phyloP scores from a whole-genome alignment of 2,329 filamentous ascomycete species.

The Fusarium sp. region DNA sequence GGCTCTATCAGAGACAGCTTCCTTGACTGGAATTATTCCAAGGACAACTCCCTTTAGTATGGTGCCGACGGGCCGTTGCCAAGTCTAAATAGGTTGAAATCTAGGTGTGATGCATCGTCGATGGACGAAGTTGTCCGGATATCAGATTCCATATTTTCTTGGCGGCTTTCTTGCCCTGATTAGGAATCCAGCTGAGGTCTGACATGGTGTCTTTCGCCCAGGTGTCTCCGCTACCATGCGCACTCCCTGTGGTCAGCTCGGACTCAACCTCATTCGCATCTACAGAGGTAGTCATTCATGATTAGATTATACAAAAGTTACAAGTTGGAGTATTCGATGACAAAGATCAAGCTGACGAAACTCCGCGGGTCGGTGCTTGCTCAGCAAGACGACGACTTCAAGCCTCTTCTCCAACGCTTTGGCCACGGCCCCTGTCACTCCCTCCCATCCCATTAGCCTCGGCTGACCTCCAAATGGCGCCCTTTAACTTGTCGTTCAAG shows the following conservation, averaged over 20 bases:
- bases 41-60: background rate
- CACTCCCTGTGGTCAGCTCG: background rate
- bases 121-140: background rate
- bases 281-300: background rate
- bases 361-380: background rate
- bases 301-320: background rate
- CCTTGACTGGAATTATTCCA: background rate
- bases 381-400: background rate
- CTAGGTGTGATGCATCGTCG: background rate
- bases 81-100: background rate
- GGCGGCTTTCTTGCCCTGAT: background rate
- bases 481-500: background rate
- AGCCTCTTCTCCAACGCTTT: background rate
- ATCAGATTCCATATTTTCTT: background rate
- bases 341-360: constrained; percentile 25
- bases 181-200: background rate
- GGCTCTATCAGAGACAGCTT: background rate
- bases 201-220: background rate
- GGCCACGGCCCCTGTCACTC: background rate
- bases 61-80: background rate
- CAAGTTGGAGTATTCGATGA: background rate
- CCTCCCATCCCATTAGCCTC: background rate
- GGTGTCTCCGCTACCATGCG: background rate
- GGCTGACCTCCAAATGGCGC: background rate
- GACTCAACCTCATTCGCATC: background rate